A percentile compares a stretch with the other conserved stretches of the same genome.
Evolutionary conservation across 2,329 filamentous ascomycete genomes (phyloP).

Genomic region (Xylariaceae sp.): DNA sequence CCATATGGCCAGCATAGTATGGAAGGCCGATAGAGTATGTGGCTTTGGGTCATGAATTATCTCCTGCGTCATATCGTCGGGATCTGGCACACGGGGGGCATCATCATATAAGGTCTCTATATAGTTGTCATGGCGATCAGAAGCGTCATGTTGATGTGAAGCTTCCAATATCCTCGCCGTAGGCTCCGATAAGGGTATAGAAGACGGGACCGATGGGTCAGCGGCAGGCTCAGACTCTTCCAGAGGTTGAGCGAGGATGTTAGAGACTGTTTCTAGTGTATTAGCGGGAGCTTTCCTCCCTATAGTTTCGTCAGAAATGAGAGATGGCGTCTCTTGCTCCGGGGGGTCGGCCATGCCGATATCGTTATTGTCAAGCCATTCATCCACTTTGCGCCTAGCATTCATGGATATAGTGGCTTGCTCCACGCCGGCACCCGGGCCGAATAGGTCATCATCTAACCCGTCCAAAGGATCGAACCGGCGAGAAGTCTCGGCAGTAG

Average conservation of each 20-base stretch:
- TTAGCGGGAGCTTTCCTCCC: no score
- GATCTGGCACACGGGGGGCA: no score
- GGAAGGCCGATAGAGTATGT: neutral
- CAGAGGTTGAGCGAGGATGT: neutral
- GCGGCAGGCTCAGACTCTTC: no score
- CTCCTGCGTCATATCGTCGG: neutral
- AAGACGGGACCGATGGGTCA: neutral
- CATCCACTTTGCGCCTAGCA: neutral
- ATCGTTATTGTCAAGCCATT: neutral
- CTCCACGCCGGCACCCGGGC: no score
- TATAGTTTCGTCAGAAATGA: neutral
- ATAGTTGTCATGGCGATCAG: no score
- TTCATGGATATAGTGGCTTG: neutral
- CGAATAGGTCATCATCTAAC: no score
- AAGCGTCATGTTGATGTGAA: neutral
- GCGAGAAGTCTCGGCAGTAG: no score
- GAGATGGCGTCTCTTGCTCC: no score
- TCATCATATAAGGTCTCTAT: no score
- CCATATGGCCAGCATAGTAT: neutral
- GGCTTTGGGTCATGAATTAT: neutral
- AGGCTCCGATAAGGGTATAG: neutral
- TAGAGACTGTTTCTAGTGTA: neutral
- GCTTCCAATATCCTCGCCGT: neutral
- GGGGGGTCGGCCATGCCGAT: neutral
- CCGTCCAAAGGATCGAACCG: no score